phyloP scores from a whole-genome alignment of 805 yeast genomes.

The Lipomyces lipofer region DNA sequence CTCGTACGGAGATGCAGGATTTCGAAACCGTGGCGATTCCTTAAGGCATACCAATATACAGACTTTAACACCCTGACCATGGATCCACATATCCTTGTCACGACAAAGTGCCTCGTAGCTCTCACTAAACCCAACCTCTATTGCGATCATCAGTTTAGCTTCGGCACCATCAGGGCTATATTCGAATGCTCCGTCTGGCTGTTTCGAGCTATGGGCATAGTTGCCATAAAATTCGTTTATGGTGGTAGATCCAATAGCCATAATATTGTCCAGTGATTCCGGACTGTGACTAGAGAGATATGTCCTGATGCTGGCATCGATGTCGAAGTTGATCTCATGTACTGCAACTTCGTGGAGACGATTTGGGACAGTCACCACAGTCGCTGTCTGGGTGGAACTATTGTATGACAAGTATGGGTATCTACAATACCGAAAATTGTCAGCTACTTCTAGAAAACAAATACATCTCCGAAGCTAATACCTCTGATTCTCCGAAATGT shows the following conservation, averaged over 20 bases:
- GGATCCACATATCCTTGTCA: not conserved
- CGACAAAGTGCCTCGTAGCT: not conserved
- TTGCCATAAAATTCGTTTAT: not conserved
- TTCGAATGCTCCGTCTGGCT: not conserved
- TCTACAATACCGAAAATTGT: not conserved
- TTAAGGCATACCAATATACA: not conserved
- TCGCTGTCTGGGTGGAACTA: not conserved
- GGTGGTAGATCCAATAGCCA: not conserved
- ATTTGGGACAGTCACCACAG: not conserved
- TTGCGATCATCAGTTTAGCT: not conserved
- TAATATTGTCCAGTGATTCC: not conserved
- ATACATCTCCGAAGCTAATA: not conserved
- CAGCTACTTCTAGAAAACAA: not conserved
- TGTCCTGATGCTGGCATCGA: not conserved
- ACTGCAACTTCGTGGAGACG: not conserved
- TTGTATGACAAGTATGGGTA: not conserved
- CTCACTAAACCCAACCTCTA: not conserved
- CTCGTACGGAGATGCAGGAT: not conserved
- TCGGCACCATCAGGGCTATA: not conserved
- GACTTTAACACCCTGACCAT: not conserved
- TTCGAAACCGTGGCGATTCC: not conserved
- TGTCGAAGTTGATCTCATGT: not conserved
- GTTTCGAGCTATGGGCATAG: not conserved
- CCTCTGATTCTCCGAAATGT: slow-evolving; percentile 1
- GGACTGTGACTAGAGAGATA: not conserved